Evolutionary conservation across 2,329 filamentous ascomycete genomes (phyloP).

Genomic region (Arachnomyces sp.): DNA sequence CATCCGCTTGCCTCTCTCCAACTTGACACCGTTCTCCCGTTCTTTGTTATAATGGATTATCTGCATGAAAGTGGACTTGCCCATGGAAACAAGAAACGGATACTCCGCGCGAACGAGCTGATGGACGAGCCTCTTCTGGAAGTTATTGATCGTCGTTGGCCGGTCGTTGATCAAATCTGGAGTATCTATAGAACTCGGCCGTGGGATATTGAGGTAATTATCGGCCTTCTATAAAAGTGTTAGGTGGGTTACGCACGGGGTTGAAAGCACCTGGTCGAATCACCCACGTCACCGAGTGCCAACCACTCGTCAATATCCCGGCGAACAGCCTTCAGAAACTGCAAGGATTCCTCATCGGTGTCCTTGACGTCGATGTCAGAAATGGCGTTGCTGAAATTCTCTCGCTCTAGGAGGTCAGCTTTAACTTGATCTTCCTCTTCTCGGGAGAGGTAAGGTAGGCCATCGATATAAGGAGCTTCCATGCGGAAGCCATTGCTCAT

Average conservation of each 20-base stretch:
- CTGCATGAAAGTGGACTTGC: slow-evolving; percentile 32
- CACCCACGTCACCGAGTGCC: slow-evolving; percentile 14
- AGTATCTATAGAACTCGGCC: slow-evolving; percentile 17
- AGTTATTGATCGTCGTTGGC: slow-evolving; percentile 42
- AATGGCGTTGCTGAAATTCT: slow-evolving; percentile 23
- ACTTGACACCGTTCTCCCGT: slow-evolving; percentile 25
- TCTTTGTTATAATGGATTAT: slow-evolving; percentile 31
- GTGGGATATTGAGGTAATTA: slow-evolving; percentile 41
- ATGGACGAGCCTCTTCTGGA: slow-evolving; percentile 59
- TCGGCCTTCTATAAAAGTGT: slow-evolving; percentile 13
- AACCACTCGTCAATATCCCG: slow-evolving; percentile 43
- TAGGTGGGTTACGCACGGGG: not conserved
- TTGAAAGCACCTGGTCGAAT: slow-evolving; percentile 6
- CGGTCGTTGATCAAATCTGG: slow-evolving; percentile 11
- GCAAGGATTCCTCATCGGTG: slow-evolving; percentile 45
- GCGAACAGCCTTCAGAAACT: slow-evolving; percentile 43
- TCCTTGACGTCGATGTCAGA: slow-evolving; percentile 44
- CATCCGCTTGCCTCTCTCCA: slow-evolving; percentile 20
- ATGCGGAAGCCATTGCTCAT: slow-evolving; percentile 52
- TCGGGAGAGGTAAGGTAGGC: slow-evolving; percentile 57
- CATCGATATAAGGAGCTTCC: slow-evolving; percentile 47
- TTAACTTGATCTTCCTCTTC: slow-evolving; percentile 48
- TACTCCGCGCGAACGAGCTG: slow-evolving; percentile 59
- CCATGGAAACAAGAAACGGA: slow-evolving; percentile 31
- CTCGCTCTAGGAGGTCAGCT: slow-evolving; percentile 37